Evolutionary conservation across 2,329 filamentous ascomycete species (phyloP), one percentile per base, ranked within the genome.

Genomic region (Aspergillus spinulosporus): DNA sequence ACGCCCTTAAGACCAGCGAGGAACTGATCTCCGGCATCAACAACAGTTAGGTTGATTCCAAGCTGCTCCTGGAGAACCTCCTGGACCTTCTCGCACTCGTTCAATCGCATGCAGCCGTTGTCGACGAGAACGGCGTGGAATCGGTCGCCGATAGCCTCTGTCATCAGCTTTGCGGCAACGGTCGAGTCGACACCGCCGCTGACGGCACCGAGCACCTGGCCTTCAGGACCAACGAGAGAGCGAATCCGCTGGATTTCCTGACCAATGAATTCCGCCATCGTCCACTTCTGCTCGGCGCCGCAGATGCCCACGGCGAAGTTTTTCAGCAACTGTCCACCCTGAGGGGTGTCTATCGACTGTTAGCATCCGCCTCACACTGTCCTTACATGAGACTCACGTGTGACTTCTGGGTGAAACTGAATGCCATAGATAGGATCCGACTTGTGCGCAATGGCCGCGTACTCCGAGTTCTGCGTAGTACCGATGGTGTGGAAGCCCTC

Each of bases 231-330:
- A 42, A 97, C 92, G 34, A 96, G 80, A 29, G 86, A 82, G 31
- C 90, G 82, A 68, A 97, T 97, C 55, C 91, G 83, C 40, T 78
- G 75, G 62, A 97, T 89, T 74, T 96, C 92, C 68, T 89, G 83
- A 60, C 90, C 84, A 6, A 90, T 81, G 68, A 97, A 97, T 66
- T 88, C 86, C 56, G 79, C 80, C 92, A 97, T 97, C 2, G 82
- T 87, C 93, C 93, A 97, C 70, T 90, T 84, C 57, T 85, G 82
- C 57, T 81, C 76, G 3, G 89, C 90, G 31, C 84, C 82, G 74
- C 92, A 97, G 61, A 97, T 95, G 15, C 83, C 80, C 57, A 96
- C 82, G 11, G 86, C 86, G 68, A 97, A 97, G 80, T 97, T 97
- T 69, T 82, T 77, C 44, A 97, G 80, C 4, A 96, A 69, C 29